Evolutionary conservation across 768 basidiomycete genomes (phyloP).

Genomic region (Boletus pseudopeckii): DNA sequence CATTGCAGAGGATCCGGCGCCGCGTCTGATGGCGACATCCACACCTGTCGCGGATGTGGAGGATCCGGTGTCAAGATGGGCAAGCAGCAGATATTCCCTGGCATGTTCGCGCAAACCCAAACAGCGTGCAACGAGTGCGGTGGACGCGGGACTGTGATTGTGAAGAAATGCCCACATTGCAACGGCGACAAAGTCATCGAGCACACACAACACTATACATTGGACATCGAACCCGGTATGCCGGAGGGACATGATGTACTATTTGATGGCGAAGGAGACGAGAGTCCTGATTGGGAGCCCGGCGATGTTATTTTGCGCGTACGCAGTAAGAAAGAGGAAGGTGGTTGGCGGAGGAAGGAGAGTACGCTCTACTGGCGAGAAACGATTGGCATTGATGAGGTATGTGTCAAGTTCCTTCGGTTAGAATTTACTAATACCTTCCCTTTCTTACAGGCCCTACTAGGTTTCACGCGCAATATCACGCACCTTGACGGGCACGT

Average conservation of each 20-base stretch:
- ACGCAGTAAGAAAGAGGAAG: conserved; percentile 70
- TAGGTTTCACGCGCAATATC: conserved; percentile 92
- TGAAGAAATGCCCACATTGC: conserved; percentile 78
- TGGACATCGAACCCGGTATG: conserved; percentile 84
- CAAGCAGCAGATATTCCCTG: conserved; percentile 92
- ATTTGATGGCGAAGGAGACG: conserved; percentile 96
- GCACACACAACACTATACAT: conserved; percentile 74
- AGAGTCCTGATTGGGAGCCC: conserved; percentile 92
- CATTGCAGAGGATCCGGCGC: conserved; percentile 97
- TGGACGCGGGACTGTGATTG: conserved; percentile 80
- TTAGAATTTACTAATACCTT: background rate
- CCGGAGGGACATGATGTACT: conserved; percentile 92
- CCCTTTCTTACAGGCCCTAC: conserved; percentile 63
- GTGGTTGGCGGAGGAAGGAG: conserved; percentile 88
- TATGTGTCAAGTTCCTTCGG: background rate
- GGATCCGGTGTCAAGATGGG: conserved; percentile 83
- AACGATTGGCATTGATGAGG: conserved; percentile 89
- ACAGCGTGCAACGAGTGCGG: conserved; percentile 78
- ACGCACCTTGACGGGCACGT: conserved; percentile 88
- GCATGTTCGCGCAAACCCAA: conserved; percentile 92
- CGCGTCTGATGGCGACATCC: conserved; percentile 82
- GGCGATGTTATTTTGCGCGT: conserved; percentile 91
- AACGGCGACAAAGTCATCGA: conserved; percentile 77
- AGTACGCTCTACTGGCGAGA: conserved; percentile 89
- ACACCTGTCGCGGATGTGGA: conserved; percentile 78